These are phyloP conservation scores for Jaltomata sinuosa DNA, from an alignment of 257 asterid genomes.

Conservation along the genomic window DNA sequence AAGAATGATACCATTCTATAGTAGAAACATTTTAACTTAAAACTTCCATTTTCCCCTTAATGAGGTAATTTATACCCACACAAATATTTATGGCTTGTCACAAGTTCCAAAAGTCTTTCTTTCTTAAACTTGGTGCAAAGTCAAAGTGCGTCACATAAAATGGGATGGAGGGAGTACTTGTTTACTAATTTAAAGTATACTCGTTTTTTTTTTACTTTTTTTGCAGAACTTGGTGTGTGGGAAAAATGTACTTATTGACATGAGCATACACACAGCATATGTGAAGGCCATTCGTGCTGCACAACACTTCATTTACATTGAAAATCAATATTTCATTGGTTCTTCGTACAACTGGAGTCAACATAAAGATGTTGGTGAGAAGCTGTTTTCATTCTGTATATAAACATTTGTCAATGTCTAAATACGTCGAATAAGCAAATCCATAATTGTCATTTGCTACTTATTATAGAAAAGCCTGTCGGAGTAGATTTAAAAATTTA, in stretches of 20 bases:
- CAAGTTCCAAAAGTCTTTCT: not conserved
- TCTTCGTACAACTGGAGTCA: conserved; percentile 89
- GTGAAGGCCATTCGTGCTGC: conserved; percentile 93
- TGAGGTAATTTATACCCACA: not conserved
- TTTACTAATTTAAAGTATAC: not conserved
- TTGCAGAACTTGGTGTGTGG: conserved; percentile 87
- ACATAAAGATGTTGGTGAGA: conserved; percentile 71
- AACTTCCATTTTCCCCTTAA: not conserved
- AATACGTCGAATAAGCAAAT: not conserved
- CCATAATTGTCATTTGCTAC: not conserved
- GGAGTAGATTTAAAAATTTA: not conserved
- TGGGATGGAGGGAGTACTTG: not conserved
- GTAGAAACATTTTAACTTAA: not conserved
- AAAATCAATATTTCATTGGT: conserved; percentile 97
- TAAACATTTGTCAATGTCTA: not conserved
- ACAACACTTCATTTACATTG: conserved; percentile 87
- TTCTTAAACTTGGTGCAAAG: not conserved
- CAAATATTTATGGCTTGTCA: not conserved
- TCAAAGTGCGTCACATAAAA: not conserved
- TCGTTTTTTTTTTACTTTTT: conserved; percentile 3
- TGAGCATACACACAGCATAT: conserved; percentile 97
- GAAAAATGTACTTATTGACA: conserved; percentile 89
- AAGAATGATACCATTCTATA: not conserved
- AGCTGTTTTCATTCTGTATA: not conserved
- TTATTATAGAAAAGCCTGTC: not conserved